Conservation (phyloP, 495 filamentous ascomycete genomes). For the Bryoglossum gracile region DNA sequence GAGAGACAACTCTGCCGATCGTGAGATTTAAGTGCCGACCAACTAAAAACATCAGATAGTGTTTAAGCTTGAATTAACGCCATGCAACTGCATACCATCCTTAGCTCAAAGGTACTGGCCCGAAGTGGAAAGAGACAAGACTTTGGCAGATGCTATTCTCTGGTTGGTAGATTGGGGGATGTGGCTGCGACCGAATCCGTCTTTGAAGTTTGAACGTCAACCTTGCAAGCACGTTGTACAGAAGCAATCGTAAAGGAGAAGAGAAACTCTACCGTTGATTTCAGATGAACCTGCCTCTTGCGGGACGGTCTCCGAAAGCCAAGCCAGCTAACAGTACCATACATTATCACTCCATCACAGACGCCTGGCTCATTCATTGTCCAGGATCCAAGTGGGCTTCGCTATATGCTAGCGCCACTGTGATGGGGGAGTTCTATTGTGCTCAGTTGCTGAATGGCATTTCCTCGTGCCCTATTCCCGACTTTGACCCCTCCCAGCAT, state of each 20-base stretch:
- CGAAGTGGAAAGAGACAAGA: constrained; percentile 9
- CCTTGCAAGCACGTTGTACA: not conserved
- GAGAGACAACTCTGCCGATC: not conserved
- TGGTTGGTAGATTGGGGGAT: constrained; percentile 1
- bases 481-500: not conserved
- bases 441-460: no score
- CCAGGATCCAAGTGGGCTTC: not conserved
- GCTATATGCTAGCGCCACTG: no score
- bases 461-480: not conserved
- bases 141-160: not conserved
- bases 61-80: constrained; percentile 10
- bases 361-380: not conserved
- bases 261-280: not conserved
- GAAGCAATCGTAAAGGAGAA: not conserved
- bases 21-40: constrained; percentile 1
- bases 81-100: constrained; percentile 1
- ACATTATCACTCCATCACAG: no score
- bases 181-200: not conserved
- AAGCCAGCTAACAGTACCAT: not conserved
- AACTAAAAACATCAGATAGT: not conserved
- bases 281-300: not conserved
- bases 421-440: no score
- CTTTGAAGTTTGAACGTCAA: not conserved
- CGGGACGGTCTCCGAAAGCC: not conserved
- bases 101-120: not conserved